Evolutionary conservation across 1,139 yeast species (phyloP).

Genomic region (Zygosaccharomyces sapae): DNA sequence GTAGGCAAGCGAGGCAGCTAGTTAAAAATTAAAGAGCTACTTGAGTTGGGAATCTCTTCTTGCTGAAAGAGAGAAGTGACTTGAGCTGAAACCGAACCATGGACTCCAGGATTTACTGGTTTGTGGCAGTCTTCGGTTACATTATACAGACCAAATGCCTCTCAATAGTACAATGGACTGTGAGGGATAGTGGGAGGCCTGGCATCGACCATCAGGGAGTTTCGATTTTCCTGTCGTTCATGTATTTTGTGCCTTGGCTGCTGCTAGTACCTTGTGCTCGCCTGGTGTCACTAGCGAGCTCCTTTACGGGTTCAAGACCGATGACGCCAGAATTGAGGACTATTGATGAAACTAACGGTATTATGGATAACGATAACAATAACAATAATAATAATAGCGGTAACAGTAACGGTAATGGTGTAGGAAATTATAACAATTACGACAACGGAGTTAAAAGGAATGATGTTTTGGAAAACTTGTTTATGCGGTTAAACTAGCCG

Average conservation of each 20-base stretch:
- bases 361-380: too few relatives aligned
- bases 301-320: not conserved
- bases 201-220: slow-evolving; percentile 10
- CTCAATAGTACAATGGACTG: slow-evolving; percentile 11
- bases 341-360: not conserved
- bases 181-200: slow-evolving; percentile 9
- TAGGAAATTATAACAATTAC: not conserved
- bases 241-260: slow-evolving; percentile 15
- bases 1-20: not conserved
- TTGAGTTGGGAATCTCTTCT: too few relatives aligned
- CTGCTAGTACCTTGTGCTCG: slow-evolving; percentile 12
- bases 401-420: not conserved
- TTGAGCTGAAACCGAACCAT: not conserved
- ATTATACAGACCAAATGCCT: slow-evolving; percentile 16
- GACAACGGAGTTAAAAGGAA: not conserved
- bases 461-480: not conserved
- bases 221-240: slow-evolving; percentile 10
- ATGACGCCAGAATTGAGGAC: not conserved
- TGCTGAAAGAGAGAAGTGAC: not conserved
- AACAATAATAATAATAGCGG: too few relatives aligned
- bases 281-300: not conserved
- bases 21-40: too few relatives aligned
- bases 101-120: slow-evolving; percentile 17
- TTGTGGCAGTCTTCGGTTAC: slow-evolving; percentile 15
- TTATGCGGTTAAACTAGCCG: slow-evolving; percentile 9